Evolutionary conservation across 2,329 filamentous ascomycete genomes (phyloP), one percentile per base, ranked within the genome.

Genomic region (Epichloe brachyelytri): DNA sequence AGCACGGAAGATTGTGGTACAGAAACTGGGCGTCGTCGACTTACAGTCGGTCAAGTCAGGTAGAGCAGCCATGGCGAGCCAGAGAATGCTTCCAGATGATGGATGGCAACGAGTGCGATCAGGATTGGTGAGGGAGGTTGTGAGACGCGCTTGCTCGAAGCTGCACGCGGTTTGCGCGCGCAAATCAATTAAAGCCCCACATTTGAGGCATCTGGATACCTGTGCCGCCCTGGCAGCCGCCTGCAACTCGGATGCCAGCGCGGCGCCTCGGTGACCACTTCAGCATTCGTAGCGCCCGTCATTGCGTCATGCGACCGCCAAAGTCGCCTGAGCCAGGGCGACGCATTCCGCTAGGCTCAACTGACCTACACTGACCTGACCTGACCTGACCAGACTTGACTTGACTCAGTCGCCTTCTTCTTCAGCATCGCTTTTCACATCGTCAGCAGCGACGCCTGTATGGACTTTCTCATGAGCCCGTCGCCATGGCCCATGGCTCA

Each of bases 401-500:
- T 38, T n/a, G 26, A 30, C 14, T 19, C 6, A 2, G 6, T 7
- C 2, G 17, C 17, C 15, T 11, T 15, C 41, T 15, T 30, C 41
- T n/a, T 8, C 41, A 15, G 20, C 41, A 15, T 30, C 22, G 41
- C 22, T 17, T n/a, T 43, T 38, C 33, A 7, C 17, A 38, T 40
- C 30, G 3, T 4, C 46, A 45, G n/a, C n/a, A 46, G 47, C 36
- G 33, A 33, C 46, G 43, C 43, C 43, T 48, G 58, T 55, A 68
- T 63, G 60, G 57, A 58, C 51, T 59, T 58, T 54, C 54, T 56
- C 58, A 54, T 53, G 54, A 51, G 57, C 45, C 43, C 43, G 45
- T 56, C 66, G 73, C 66, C 69, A 82, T 68, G 71, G 74, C 69
- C 66, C 69, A 82, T 68, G 71, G 74, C 69, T 68, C 65, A 80